Evolutionary conservation across 768 basidiomycete genomes (phyloP).

Genomic region (Podaxis carcinomalis): DNA sequence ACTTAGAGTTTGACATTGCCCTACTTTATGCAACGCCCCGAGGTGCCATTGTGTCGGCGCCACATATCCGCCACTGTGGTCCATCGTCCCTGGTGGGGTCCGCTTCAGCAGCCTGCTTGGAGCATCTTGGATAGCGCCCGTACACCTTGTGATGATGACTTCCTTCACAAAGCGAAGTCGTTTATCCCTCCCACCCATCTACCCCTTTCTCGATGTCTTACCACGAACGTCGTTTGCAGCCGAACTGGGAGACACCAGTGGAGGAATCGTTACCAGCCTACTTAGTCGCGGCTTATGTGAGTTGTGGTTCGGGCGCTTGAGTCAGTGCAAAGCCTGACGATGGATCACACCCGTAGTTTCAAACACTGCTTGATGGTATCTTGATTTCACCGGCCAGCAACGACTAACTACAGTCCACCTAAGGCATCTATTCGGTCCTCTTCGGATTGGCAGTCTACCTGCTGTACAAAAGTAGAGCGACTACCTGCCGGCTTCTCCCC

Average conservation of each 20-base stretch:
- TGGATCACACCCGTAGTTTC: neutral
- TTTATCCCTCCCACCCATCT: neutral
- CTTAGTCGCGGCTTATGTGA: neutral
- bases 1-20: neutral
- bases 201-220: neutral
- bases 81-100: neutral
- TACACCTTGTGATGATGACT: neutral
- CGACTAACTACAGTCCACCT: neutral
- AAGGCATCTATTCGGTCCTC: slow-evolving; percentile 32
- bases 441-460: slow-evolving; percentile 30
- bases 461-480: slow-evolving; percentile 21
- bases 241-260: neutral
- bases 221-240: neutral
- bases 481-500: slow-evolving; percentile 23
- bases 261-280: neutral
- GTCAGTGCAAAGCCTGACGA: neutral
- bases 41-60: no score
- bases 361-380: neutral
- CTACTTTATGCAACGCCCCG: neutral
- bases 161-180: neutral
- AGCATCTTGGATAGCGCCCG: neutral
- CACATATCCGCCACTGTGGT: no score
- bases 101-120: neutral
- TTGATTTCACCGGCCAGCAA: neutral
- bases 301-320: neutral